Evolutionary conservation across 1,139 yeast genomes (phyloP).

Genomic region (Saccharomyces hybrid): DNA sequence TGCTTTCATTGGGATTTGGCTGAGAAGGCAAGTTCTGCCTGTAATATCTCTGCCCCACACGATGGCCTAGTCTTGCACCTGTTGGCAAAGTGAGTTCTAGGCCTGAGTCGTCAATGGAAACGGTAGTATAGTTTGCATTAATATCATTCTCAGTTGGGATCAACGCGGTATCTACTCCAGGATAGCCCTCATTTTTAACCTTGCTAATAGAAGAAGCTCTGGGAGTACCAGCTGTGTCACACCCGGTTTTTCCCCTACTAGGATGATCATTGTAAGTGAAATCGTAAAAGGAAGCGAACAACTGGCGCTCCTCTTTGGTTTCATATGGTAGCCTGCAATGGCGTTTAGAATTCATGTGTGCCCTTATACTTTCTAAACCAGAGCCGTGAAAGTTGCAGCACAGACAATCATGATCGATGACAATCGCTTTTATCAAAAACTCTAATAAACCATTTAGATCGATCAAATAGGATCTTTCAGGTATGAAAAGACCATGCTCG

Average conservation of each 20-base stretch:
- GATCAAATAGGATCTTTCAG: slow-evolving; percentile 63
- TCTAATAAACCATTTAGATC: slow-evolving; percentile 65
- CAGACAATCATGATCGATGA: slow-evolving; percentile 79
- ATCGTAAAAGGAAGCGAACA: slow-evolving; percentile 84
- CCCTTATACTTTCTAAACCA: slow-evolving; percentile 78
- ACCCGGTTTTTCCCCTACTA: no score
- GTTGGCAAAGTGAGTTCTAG: slow-evolving; percentile 57
- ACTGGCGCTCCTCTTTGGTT: slow-evolving; percentile 67
- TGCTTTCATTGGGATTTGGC: slow-evolving; percentile 25
- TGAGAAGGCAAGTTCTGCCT: slow-evolving; percentile 42
- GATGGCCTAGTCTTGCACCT: slow-evolving; percentile 57
- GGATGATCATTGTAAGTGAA: no score
- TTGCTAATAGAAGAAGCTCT: no score
- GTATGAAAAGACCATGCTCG: slow-evolving; percentile 76
- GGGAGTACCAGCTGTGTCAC: no score
- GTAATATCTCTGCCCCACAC: slow-evolving; percentile 55
- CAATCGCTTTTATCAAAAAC: slow-evolving; percentile 75
- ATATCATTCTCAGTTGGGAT: slow-evolving; percentile 12
- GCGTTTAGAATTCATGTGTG: slow-evolving; percentile 78
- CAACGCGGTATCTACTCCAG: neutral
- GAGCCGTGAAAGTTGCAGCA: slow-evolving; percentile 80
- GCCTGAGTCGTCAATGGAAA: slow-evolving; percentile 43
- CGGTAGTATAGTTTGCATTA: slow-evolving; percentile 33
- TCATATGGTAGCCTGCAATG: slow-evolving; percentile 91
- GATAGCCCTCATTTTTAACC: no score